Evolutionary conservation across 176 grass and related monocot species (phyloP).

Genomic region (Elymus sibiricus): DNA sequence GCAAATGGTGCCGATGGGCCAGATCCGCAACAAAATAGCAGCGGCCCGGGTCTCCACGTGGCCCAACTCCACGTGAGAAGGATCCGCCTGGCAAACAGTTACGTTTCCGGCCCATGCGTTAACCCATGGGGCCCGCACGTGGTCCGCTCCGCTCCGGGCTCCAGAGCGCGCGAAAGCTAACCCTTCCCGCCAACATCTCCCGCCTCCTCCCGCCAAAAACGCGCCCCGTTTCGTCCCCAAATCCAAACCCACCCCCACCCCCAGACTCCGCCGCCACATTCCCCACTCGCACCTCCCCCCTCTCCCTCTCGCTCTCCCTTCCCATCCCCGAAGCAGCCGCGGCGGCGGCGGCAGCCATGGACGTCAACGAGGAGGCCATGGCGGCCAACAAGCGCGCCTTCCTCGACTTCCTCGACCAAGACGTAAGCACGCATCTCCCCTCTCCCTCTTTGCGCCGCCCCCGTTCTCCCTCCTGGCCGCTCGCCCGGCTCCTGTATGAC

Average conservation of each 20-base stretch:
- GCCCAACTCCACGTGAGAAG: not conserved
- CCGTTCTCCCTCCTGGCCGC: not conserved
- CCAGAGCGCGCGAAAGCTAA: conserved; percentile 38
- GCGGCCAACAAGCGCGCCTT: conserved; percentile 80
- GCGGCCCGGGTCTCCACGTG: not conserved
- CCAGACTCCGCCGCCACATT: not conserved
- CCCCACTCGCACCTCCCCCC: not conserved
- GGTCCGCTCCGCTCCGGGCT: no score
- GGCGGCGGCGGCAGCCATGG: conserved; percentile 54
- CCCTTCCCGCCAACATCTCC: conserved; percentile 28
- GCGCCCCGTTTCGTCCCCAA: not conserved
- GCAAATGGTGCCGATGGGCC: not conserved
- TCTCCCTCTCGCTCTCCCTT: not conserved
- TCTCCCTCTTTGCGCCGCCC: not conserved
- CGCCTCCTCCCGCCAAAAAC: conserved; percentile 42
- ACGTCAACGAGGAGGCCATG: conserved; percentile 97
- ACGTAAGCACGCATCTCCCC: conserved; percentile 29
- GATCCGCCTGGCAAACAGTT: not conserved
- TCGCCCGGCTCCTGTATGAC: conserved; percentile 6
- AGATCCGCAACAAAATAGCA: no score
- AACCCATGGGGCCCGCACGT: not conserved
- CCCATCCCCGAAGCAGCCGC: not conserved
- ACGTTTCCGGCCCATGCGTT: not conserved
- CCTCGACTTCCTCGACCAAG: conserved; percentile 90
- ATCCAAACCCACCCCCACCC: not conserved